Evolutionary conservation across 2,329 filamentous ascomycete species (phyloP).

Genomic region (Diaporthe australafricana): DNA sequence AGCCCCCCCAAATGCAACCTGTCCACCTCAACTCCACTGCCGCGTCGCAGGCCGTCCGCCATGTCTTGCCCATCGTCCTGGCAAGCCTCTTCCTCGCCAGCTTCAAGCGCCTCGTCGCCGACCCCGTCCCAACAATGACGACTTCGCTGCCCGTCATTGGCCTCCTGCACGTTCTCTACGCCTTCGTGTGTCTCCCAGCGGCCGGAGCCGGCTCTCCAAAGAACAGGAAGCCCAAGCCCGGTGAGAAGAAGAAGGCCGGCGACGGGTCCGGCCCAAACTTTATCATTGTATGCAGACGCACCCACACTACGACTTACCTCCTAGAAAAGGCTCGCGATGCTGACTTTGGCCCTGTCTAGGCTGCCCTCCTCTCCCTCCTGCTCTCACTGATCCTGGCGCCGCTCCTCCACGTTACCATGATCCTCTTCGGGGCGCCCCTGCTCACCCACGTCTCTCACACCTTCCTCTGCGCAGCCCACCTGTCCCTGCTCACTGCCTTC

Average conservation of each 20-base stretch:
- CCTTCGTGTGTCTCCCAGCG: constrained; percentile 71
- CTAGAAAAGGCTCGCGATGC: not conserved
- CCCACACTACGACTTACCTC: not conserved
- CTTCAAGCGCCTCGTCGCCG: constrained; percentile 46
- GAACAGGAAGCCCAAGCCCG: constrained; percentile 63
- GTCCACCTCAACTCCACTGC: constrained; percentile 41
- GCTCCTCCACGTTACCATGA: constrained; percentile 69
- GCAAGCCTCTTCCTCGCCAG: constrained; percentile 43
- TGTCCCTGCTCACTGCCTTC: constrained; percentile 81
- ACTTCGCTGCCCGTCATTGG: constrained; percentile 45
- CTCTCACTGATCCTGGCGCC: constrained; percentile 80
- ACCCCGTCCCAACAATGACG: constrained; percentile 46
- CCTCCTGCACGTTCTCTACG: constrained; percentile 59
- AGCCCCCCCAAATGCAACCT: constrained; percentile 38
- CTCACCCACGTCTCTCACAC: constrained; percentile 85
- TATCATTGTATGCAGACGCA: constrained; percentile 55
- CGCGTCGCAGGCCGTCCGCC: constrained; percentile 45
- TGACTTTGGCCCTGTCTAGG: constrained; percentile 46
- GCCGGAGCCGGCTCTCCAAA: constrained; percentile 61
- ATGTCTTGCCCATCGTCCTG: constrained; percentile 45
- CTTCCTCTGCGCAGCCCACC: constrained; percentile 81
- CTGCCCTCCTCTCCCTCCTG: constrained; percentile 58
- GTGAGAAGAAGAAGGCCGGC: constrained; percentile 56
- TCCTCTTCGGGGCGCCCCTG: constrained; percentile 93
- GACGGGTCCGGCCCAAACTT: constrained; percentile 57